Evolutionary conservation across 2,329 filamentous ascomycete genomes (phyloP).

Genomic region (Pseudopithomyces maydicus): DNA sequence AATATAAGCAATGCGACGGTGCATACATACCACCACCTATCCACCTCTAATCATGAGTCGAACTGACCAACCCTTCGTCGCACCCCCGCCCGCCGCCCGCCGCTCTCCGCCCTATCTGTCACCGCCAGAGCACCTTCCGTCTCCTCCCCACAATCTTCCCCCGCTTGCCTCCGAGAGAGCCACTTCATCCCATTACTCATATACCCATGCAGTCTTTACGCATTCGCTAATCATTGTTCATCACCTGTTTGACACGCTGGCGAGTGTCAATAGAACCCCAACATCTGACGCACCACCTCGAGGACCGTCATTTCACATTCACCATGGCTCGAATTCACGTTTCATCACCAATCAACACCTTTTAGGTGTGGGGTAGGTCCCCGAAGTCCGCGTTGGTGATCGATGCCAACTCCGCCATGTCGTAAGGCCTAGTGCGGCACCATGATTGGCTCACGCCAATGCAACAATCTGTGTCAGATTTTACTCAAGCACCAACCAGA

Average conservation of each 20-base stretch:
- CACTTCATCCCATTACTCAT: not conserved
- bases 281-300: too few relatives aligned
- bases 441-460: too few relatives aligned
- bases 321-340: not conserved
- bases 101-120: not conserved
- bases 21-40: not conserved
- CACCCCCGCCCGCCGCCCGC: not conserved
- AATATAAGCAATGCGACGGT: slow-evolving; percentile 7
- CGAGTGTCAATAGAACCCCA: too few relatives aligned
- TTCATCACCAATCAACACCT: not conserved
- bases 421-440: not conserved
- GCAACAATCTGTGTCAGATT: too few relatives aligned
- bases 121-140: not conserved
- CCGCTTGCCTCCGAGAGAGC: not conserved
- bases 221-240: too few relatives aligned
- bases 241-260: not conserved
- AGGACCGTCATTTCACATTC: not conserved
- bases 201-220: not conserved
- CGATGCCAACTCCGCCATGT: slow-evolving; percentile 2
- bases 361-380: not conserved
- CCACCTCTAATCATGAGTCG: not conserved
- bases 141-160: not conserved
- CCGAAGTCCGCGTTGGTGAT: slow-evolving; percentile 6
- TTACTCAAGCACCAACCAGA: too few relatives aligned
- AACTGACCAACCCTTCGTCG: slow-evolving; percentile 3